Evolutionary conservation across 2,329 filamentous ascomycete species (phyloP).

Genomic region (Phialocephala subalpina): DNA sequence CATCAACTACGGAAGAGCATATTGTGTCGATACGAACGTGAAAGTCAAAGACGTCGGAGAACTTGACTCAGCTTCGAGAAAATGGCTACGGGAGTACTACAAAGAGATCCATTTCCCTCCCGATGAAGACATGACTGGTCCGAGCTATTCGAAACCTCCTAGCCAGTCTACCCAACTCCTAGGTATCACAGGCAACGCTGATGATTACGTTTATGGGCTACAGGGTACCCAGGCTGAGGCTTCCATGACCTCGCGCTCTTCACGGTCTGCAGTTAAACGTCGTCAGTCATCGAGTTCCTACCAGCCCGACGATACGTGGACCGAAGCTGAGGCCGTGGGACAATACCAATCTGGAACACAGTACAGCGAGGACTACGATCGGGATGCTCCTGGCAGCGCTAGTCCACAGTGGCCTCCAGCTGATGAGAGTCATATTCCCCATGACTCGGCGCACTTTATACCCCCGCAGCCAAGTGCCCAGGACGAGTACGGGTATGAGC

Average conservation of each 20-base stretch:
- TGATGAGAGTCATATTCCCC: too few relatives aligned
- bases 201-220: too few relatives aligned
- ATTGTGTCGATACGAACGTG: slow-evolving; percentile 36
- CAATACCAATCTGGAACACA: not conserved
- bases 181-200: not conserved
- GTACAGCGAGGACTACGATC: not conserved
- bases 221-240: too few relatives aligned
- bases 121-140: slow-evolving; percentile 14
- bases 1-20: slow-evolving; percentile 35
- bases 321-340: not conserved
- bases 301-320: not conserved
- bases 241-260: not conserved
- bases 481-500: not conserved
- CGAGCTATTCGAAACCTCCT: slow-evolving; percentile 1
- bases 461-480: not conserved
- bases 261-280: not conserved
- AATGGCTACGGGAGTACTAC: slow-evolving; percentile 21
- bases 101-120: slow-evolving; percentile 13
- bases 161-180: too few relatives aligned
- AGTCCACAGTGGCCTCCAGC: not conserved
- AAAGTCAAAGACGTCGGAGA: slow-evolving; percentile 38
- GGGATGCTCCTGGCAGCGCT: not conserved
- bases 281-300: not conserved
- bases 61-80: slow-evolving; percentile 31
- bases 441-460: too few relatives aligned